Evolutionary conservation across 129 eudicot species (phyloP).

Genomic region (Lactuca sativa): DNA sequence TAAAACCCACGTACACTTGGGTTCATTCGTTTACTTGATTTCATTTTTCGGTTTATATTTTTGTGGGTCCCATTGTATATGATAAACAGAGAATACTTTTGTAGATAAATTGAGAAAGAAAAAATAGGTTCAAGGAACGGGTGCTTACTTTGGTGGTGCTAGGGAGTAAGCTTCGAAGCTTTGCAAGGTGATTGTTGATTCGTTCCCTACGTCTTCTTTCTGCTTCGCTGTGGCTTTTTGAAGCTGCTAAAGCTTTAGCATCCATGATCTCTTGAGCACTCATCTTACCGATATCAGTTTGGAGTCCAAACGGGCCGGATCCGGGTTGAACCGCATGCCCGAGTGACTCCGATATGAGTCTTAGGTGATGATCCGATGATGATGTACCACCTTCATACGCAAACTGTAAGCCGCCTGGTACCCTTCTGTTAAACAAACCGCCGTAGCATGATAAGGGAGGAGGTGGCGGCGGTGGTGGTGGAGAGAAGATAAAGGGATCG

Average conservation of each 20-base stretch:
- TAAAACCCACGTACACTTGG: not conserved
- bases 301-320: conserved; percentile 74
- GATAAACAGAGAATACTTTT: not conserved
- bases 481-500: conserved; percentile 66
- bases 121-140: not conserved
- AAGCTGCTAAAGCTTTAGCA: conserved; percentile 97
- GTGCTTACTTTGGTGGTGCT: conserved; percentile 81
- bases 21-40: not conserved
- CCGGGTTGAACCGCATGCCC: conserved; percentile 66
- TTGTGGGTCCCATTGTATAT: conserved; percentile 13
- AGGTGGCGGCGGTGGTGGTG: conserved; percentile 53
- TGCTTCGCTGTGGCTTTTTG: conserved; percentile 94
- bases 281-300: conserved; percentile 73
- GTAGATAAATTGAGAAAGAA: not conserved
- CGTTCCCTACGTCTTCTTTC: conserved; percentile 92
- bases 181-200: conserved; percentile 85
- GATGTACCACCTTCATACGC: conserved; percentile 47
- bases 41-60: not conserved
- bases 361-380: conserved; percentile 53
- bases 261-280: conserved; percentile 97
- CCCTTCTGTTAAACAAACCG: conserved; percentile 61
- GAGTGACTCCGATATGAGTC: conserved; percentile 53
- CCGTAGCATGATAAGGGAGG: conserved; percentile 48
- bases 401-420: conserved; percentile 45
- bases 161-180: conserved; percentile 82